These are phyloP conservation scores for Candida albicans DNA, from an alignment of 1,139 yeast genomes.

Conservation along the genomic window DNA sequence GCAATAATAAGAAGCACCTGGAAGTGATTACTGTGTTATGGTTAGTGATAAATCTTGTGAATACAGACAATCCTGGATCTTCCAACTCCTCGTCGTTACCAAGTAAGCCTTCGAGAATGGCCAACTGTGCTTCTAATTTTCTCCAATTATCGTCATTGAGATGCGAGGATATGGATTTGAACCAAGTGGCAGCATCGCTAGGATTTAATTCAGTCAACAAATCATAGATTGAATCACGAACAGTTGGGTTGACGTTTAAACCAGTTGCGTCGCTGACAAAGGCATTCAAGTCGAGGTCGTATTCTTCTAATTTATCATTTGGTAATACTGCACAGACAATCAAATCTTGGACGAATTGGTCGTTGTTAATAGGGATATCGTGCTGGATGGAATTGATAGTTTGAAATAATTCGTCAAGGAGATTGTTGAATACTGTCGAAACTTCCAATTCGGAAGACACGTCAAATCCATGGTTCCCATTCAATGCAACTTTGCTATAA, in stretches of 20 bases:
- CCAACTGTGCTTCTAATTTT: conserved; percentile 40
- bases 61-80: conserved; percentile 23
- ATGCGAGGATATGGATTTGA: conserved; percentile 20
- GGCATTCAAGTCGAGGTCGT: conserved; percentile 57
- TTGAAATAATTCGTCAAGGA: conserved; percentile 25
- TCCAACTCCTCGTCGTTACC: conserved; percentile 37
- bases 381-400: conserved; percentile 31
- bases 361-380: conserved; percentile 19
- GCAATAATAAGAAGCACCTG: conserved; percentile 50
- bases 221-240: conserved; percentile 57
- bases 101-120: conserved; percentile 41
- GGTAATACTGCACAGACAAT: conserved; percentile 28
- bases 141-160: conserved; percentile 22
- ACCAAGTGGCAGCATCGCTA: conserved; percentile 32
- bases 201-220: conserved; percentile 46
- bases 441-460: conserved; percentile 18
- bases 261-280: conserved; percentile 77
- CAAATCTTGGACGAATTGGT: conserved; percentile 23
- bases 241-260: conserved; percentile 45
- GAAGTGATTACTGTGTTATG: conserved; percentile 37
- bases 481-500: conserved; percentile 17
- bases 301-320: conserved; percentile 29
- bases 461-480: conserved; percentile 3
- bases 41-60: conserved; percentile 20
- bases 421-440: conserved; percentile 14